Conservation (phyloP, 768 basidiomycete species). For the Suillus luteus region DNA sequence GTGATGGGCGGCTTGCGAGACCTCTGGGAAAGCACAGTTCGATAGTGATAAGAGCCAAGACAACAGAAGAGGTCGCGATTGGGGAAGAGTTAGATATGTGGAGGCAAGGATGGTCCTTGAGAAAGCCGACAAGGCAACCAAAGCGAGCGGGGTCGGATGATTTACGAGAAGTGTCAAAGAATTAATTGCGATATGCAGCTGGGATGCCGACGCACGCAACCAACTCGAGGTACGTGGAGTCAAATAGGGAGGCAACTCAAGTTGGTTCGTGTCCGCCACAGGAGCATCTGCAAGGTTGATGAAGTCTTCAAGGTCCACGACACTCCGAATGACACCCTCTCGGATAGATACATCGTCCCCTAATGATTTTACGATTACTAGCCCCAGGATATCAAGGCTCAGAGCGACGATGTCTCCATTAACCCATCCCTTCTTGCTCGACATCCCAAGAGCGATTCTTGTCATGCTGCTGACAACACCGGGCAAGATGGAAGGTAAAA, state of each 20-base stretch:
- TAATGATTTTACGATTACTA: conserved; percentile 55
- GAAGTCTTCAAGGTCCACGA: conserved; percentile 68
- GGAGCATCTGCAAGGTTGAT: conserved; percentile 32
- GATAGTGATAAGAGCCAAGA: conserved; percentile 75
- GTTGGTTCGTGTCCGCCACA: conserved; percentile 21
- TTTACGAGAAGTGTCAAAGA: conserved; percentile 67
- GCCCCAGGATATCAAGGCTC: conserved; percentile 58
- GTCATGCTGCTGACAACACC: conserved; percentile 80
- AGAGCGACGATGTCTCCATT: conserved; percentile 66
- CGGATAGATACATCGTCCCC: conserved; percentile 67
- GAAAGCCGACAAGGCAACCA: conserved; percentile 56
- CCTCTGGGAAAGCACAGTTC: conserved; percentile 54
- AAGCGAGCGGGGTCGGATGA: conserved; percentile 71
- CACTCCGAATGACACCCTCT: conserved; percentile 56
- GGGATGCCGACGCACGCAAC: conserved; percentile 79
- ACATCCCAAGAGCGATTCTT: conserved; percentile 63
- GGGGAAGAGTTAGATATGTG: conserved; percentile 66
- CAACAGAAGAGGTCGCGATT: conserved; percentile 65
- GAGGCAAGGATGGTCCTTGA: conserved; percentile 53
- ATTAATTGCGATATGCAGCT: conserved; percentile 82
- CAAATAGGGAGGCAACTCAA: conserved; percentile 40
- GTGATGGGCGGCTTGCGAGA: conserved; percentile 50
- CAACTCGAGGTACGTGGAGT: conserved; percentile 72
- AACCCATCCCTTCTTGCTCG: conserved; percentile 63
- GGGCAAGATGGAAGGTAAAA: conserved; percentile 73